A percentile compares a stretch with the other conserved stretches of the same genome.
These are phyloP conservation scores for Nadsonia starkeyi-henricii DNA, from an alignment of 1,139 yeast species.

Conservation along the genomic window DNA sequence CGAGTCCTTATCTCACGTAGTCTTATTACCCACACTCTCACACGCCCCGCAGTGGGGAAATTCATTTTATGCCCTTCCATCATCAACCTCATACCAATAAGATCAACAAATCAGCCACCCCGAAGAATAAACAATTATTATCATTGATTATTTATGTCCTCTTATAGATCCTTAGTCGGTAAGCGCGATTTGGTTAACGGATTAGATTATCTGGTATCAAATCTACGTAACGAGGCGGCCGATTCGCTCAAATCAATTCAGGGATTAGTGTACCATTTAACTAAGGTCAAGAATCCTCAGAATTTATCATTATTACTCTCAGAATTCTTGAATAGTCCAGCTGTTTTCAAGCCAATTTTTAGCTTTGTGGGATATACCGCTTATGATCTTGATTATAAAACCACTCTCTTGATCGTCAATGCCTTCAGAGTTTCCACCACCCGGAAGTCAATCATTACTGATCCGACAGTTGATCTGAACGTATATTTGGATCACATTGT, in stretches of 20 bases:
- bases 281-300: constrained; percentile 6
- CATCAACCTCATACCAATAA: no score
- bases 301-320: constrained; percentile 3
- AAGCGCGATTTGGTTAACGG: neutral
- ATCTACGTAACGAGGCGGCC: neutral
- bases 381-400: constrained; percentile 1
- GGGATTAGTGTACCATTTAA: constrained; percentile 6
- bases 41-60: no score
- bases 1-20: no score
- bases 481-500: neutral
- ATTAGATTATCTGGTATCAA: neutral
- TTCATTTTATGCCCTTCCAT: no score
- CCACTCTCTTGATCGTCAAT: constrained; percentile 3
- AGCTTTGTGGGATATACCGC: neutral
- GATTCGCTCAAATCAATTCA: constrained; percentile 1
- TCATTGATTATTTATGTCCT: neutral
- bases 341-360: constrained; percentile 1
- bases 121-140: no score
- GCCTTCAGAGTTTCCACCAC: constrained; percentile 5
- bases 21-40: no score
- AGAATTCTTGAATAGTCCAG: constrained; percentile 4
- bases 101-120: no score
- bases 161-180: neutral
- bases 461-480: constrained; percentile 4
- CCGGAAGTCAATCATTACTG: constrained; percentile 4